These are phyloP conservation scores for Malus hybrid DNA, from an alignment of 331 rosid species.

Conservation along the genomic window DNA sequence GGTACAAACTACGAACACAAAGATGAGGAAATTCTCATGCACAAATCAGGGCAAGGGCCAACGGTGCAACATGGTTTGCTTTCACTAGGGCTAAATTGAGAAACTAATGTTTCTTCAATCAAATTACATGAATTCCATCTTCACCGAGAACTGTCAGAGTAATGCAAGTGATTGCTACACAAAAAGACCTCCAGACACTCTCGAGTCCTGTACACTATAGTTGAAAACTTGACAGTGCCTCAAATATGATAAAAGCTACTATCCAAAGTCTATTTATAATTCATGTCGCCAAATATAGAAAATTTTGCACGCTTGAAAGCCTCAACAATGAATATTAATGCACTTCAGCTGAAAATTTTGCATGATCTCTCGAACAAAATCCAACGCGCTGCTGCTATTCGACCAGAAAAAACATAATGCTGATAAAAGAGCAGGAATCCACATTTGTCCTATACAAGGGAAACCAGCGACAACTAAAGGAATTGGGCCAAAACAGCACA, in stretches of 20 bases:
- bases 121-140: background rate
- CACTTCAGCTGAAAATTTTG: background rate
- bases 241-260: background rate
- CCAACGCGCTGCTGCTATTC: background rate
- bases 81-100: background rate
- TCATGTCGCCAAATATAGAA: background rate
- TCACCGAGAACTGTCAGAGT: background rate
- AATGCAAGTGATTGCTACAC: background rate
- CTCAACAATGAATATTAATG: background rate
- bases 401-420: background rate
- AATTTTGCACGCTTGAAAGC: background rate
- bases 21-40: background rate
- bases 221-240: background rate
- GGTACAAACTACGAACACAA: background rate
- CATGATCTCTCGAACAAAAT: background rate
- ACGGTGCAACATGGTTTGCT: background rate
- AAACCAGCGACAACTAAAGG: background rate
- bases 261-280: background rate
- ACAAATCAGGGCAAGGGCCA: background rate
- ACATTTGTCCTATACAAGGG: background rate
- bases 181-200: background rate
- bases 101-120: background rate
- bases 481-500: background rate
- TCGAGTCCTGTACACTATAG: background rate
- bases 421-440: background rate